Base-by-base conservation (phyloP, 306 rosid genomes). In the Alnus glutinosa region DNA sequence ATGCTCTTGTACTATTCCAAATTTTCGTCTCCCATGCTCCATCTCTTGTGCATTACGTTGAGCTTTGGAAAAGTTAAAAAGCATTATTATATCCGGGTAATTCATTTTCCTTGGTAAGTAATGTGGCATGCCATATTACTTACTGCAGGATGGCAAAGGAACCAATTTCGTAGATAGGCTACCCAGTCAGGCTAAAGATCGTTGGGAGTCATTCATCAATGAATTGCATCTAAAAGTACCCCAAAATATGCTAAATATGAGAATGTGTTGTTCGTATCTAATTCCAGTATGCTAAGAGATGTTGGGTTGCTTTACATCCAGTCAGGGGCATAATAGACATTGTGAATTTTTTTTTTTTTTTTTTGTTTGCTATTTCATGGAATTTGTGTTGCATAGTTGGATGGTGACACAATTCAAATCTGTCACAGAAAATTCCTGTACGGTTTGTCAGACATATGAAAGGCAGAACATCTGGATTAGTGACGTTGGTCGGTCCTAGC, bases 391-490 rank as follows among this genome's bases (percentile, higher is more conserved):
- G 75, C 75, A 39, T 52, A 62, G 39, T 67, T 78, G 67, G 79
- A 47, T 63, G 77, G 76, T 84, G 78, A 78, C 70, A 8, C 36
- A 32, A 82, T 74, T 81, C 82, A 55, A 67, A 76, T 76, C 68
- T 82, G 63, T 71, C 81, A 62, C 98, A 94, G 98, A 92, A 84
- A 87, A 81, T 94, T 86, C 98, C 98, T 0, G 80, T 82, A 71
- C 86, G 80, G 46, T 92, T 94, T 47, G 42, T 85, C 63, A 58
- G 63, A 77, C 88, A 74, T 84, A 78, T 94, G 90, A 89, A 90
- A 82, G 94, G 91, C 34, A 82, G 77, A 76, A 82, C 87, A 18
- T 70, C 84, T 2, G 93, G 93, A 46, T 78, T 78, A 61, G 92
- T 92, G 80, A 71, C 85, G 7, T 80, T 94, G 72, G 88, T 81